Conservation (phyloP, 2,329 filamentous ascomycete species). For the Kalmusia sp. region DNA sequence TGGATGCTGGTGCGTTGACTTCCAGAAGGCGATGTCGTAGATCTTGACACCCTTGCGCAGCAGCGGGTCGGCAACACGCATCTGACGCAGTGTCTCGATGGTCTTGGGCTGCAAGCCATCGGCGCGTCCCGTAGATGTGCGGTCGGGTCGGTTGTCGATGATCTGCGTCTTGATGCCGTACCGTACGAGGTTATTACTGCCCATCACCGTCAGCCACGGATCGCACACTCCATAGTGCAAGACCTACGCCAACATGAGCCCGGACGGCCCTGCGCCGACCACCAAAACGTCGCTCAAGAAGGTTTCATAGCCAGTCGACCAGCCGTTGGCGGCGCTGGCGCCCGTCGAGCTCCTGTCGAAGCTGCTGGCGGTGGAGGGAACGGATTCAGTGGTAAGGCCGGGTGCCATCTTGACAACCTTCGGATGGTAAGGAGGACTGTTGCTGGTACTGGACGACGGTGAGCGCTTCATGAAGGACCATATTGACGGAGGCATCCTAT, state of each 20-base stretch:
- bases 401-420: conserved; percentile 45
- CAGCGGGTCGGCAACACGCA: conserved; percentile 73
- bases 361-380: conserved; percentile 32
- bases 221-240: neutral
- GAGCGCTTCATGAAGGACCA: conserved; percentile 46
- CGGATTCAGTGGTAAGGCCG: conserved; percentile 31
- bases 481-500: conserved; percentile 42
- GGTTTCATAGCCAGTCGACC: conserved; percentile 33
- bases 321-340: conserved; percentile 24
- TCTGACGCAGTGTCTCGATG: conserved; percentile 77
- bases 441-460: conserved; percentile 18
- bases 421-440: conserved; percentile 26
- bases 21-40: conserved; percentile 77
- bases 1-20: conserved; percentile 44
- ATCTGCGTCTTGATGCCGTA: conserved; percentile 71
- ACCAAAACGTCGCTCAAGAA: conserved; percentile 50
- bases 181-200: conserved; percentile 64
- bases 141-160: conserved; percentile 72
- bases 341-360: conserved; percentile 17
- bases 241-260: conserved; percentile 52
- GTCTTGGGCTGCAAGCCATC: conserved; percentile 81
- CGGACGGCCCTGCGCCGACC: conserved; percentile 52
- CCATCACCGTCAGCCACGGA: conserved; percentile 11
- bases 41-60: conserved; percentile 72
- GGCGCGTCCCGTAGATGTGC: conserved; percentile 71